Percentiles rank a stretch among this genome's conserved stretches.
Conservation (phyloP, 2,329 filamentous ascomycete genomes). For the Cladosporium sp. region DNA sequence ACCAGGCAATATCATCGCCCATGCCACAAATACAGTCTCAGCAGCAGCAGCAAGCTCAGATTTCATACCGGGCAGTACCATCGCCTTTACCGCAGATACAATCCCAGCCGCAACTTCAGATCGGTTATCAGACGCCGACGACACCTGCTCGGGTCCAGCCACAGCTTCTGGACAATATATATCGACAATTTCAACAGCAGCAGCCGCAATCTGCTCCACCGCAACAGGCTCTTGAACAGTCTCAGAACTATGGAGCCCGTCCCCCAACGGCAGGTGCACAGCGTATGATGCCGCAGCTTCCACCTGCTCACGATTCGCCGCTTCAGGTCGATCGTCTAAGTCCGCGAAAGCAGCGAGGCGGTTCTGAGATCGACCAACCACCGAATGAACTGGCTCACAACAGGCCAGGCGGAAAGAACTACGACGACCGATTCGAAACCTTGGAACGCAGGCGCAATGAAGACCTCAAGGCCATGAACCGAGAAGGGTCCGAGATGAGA, state of each 20-base stretch:
- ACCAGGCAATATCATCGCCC: not conserved
- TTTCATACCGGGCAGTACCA: not conserved
- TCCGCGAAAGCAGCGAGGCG: not conserved
- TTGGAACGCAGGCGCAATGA: not conserved
- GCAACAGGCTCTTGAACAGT: no score
- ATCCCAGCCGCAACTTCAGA: not conserved
- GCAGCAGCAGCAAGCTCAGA: not conserved
- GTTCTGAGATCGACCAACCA: not conserved
- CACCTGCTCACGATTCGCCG: not conserved
- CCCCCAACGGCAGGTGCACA: no score
- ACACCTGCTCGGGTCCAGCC: not conserved
- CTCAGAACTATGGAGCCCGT: no score
- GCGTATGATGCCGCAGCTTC: not conserved
- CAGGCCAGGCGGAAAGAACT: not conserved
- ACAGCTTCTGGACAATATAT: not conserved
- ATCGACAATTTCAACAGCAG: not conserved
- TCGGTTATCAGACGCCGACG: not conserved
- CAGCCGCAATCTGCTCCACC: not conserved
- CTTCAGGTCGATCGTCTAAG: not conserved
- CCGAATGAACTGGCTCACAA: not conserved
- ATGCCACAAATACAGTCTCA: not conserved
- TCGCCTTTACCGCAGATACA: not conserved
- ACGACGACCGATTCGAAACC: not conserved
- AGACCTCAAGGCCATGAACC: conserved; percentile 3
- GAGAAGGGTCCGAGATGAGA: not conserved